Conservation (phyloP, 345 rosid species). For the Dimocarpus longan region DNA sequence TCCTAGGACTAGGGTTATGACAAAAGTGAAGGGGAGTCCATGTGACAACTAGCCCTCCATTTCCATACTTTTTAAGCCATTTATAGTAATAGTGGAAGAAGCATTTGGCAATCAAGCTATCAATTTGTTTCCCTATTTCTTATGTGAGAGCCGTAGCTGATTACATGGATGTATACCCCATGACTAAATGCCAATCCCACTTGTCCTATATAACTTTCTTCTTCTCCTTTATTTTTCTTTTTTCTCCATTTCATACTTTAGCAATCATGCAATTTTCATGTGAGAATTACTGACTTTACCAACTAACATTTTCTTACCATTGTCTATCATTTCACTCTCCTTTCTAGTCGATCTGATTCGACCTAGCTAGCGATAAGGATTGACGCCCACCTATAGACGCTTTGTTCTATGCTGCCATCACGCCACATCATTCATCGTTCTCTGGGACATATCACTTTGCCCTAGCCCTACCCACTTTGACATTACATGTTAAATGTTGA, state of each 20-base stretch:
- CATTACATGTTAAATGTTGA: constrained; percentile 23
- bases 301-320: constrained; percentile 9
- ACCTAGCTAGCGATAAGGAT: not conserved
- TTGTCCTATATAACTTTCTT: not conserved
- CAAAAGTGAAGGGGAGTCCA: constrained; percentile 23
- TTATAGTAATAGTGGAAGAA: constrained; percentile 6
- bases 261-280: not conserved
- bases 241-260: not conserved
- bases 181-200: constrained; percentile 14
- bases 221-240: not conserved
- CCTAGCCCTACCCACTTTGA: constrained; percentile 15
- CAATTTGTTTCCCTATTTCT: constrained; percentile 11
- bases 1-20: constrained; percentile 14
- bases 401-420: not conserved
- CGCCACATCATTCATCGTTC: constrained; percentile 1
- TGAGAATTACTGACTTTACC: constrained; percentile 19
- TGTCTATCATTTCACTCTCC: not conserved
- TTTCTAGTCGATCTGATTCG: not conserved
- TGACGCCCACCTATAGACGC: not conserved
- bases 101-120: constrained; percentile 9
- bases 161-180: not conserved
- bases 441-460: constrained; percentile 20
- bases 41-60: constrained; percentile 15
- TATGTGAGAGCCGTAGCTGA: not conserved
- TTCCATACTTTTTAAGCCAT: not conserved